A percentile compares a stretch with the other conserved stretches of the same genome.
These are phyloP conservation scores for Phytophthora pini DNA, from an alignment of 352 stramenopile genomes.

Conservation along the genomic window DNA sequence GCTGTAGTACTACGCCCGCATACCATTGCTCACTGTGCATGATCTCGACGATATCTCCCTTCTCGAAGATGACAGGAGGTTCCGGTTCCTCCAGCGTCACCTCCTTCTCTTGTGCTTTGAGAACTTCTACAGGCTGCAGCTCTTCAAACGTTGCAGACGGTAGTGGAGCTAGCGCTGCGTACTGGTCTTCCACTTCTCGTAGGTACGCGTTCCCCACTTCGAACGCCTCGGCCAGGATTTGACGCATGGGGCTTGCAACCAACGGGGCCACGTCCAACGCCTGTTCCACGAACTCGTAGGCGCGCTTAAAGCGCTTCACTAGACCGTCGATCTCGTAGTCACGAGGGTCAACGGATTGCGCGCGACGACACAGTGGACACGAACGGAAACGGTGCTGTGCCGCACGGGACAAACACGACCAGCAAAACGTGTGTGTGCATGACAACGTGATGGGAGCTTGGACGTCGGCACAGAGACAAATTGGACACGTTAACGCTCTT, in stretches of 20 bases:
- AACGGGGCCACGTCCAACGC: conserved; percentile 57
- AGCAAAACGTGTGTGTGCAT: conserved; percentile 83
- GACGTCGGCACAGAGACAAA: conserved; percentile 68
- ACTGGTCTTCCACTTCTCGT: conserved; percentile 59
- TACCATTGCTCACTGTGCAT: conserved; percentile 64
- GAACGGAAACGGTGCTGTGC: conserved; percentile 78
- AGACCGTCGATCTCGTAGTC: conserved; percentile 85
- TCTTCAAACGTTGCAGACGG: conserved; percentile 23
- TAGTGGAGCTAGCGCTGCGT: conserved; percentile 54
- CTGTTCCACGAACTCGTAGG: conserved; percentile 69
- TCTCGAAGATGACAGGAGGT: conserved; percentile 42
- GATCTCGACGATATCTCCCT: conserved; percentile 74
- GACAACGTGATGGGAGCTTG: conserved; percentile 77
- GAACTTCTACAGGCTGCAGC: neutral
- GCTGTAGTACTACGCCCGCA: conserved; percentile 66
- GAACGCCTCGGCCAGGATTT: conserved; percentile 74
- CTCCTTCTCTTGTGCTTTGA: conserved; percentile 13
- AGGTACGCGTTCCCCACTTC: conserved; percentile 61
- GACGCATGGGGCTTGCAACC: conserved; percentile 65
- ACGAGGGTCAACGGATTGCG: conserved; percentile 77
- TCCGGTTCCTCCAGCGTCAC: conserved; percentile 5
- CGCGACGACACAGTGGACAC: conserved; percentile 72
- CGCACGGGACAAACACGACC: conserved; percentile 79
- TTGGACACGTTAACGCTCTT: conserved; percentile 62
- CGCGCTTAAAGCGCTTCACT: conserved; percentile 77